Evolutionary conservation across 2,329 filamentous ascomycete species (phyloP).

Genomic region (Amauroascus verrucosus): DNA sequence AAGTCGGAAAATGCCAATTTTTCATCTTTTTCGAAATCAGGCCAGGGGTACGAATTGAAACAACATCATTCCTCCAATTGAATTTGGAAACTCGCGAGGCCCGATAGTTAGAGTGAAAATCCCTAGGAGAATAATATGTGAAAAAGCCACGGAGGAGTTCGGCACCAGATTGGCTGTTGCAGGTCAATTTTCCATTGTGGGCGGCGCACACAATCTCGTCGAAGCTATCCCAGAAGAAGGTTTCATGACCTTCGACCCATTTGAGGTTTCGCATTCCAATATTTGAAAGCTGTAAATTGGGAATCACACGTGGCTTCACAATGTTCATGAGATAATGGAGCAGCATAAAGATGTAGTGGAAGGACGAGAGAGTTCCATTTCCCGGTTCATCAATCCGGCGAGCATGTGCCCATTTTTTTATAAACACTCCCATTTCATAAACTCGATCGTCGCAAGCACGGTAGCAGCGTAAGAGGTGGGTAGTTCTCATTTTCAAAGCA

Average conservation of each 20-base stretch:
- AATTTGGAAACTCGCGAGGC: constrained; percentile 40
- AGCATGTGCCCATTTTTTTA: constrained; percentile 83
- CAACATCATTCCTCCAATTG: constrained; percentile 68
- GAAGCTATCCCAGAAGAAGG: constrained; percentile 72
- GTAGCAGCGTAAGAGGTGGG: constrained; percentile 71
- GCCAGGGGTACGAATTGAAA: constrained; percentile 67
- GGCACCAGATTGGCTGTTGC: constrained; percentile 61
- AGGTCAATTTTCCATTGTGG: constrained; percentile 48
- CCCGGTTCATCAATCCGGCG: constrained; percentile 81
- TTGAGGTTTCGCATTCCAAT: constrained; percentile 27
- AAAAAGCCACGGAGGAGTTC: constrained; percentile 73
- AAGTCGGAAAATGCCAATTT: constrained; percentile 64
- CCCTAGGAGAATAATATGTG: constrained; percentile 63
- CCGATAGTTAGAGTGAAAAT: background rate
- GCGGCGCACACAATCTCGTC: constrained; percentile 56
- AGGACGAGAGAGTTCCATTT: constrained; percentile 74
- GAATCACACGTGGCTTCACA: constrained; percentile 67
- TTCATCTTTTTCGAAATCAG: constrained; percentile 65
- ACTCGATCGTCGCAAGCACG: constrained; percentile 68
- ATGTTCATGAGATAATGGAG: constrained; percentile 83
- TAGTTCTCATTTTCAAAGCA: constrained; percentile 73
- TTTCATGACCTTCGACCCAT: constrained; percentile 53
- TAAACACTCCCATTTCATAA: constrained; percentile 65
- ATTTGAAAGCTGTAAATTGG: constrained; percentile 53
- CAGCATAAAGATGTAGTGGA: constrained; percentile 87